Base-by-base conservation (phyloP, 2,329 filamentous ascomycete genomes). In the Apiospora arundinis region DNA sequence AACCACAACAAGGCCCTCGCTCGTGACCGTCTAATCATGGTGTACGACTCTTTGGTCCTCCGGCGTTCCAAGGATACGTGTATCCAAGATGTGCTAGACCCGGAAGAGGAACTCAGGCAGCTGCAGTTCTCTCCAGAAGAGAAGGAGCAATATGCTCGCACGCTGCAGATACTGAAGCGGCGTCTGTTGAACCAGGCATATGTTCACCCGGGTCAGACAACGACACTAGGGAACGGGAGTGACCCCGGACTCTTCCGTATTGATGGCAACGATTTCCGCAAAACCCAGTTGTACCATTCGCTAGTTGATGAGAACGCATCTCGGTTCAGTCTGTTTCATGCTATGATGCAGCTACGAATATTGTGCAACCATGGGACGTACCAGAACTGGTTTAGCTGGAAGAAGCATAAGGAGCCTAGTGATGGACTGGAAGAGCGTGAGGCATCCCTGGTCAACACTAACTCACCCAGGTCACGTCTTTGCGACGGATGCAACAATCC, bases 341-440 rank as follows among this genome's bases (percentile, higher is more conserved):
- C 44, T 42, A 68, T 68, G 44, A 68, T 68, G 66, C n/a, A 68
- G 25, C 32, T 68, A 9, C 42, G 66, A 1, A 68, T 68, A 14
- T 5, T 68, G 4, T 68, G 66, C 11, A 68, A 68, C 21, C 66
- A 68, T 46, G 42, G 66, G 4, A 68, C 66, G 2, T 46, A 45
- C 25, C 66, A 68, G 25, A n/a, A 37, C 12, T 14, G 48, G 42
- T 68, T 68, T 5, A 68, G 44, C 23, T 68, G 66, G 66, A 48
- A 48, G 66, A 68, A 68, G 6, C n/a, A n/a, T n/a, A n/a, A n/a
- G n/a, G n/a, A n/a, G n/a, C n/a, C n/a, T n/a, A n/a, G n/a, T n/a
- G n/a, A n/a, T n/a, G n/a, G n/a, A n/a, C n/a, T n/a, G n/a, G n/a
- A n/a, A n/a, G n/a, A n/a, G n/a, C n/a, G n/a, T n/a, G n/a, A n/a